phyloP scores from a whole-genome alignment of 1,139 yeast species.

The Candida buenavistaensis region DNA sequence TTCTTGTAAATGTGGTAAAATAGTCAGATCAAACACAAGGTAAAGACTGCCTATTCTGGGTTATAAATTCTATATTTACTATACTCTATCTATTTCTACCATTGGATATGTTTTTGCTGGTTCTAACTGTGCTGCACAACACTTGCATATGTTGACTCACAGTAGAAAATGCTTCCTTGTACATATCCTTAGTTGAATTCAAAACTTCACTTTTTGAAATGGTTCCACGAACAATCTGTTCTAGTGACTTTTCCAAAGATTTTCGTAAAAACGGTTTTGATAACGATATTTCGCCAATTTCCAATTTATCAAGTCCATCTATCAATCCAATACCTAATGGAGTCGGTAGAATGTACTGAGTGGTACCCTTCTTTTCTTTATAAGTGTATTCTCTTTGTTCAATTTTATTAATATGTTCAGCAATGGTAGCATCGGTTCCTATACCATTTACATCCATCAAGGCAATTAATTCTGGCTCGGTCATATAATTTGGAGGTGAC shows the following conservation, averaged over 20 bases:
- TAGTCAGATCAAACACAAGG: too few relatives aligned
- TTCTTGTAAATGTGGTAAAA: too few relatives aligned
- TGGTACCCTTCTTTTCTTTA: constrained; percentile 39
- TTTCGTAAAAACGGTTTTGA: constrained; percentile 89
- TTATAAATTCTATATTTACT: not conserved
- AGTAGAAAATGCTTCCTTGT: constrained; percentile 57
- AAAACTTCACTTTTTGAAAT: constrained; percentile 56
- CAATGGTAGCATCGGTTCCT: constrained; percentile 99
- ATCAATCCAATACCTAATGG: constrained; percentile 83
- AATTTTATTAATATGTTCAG: constrained; percentile 91
- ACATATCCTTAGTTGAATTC: constrained; percentile 55
- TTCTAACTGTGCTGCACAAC: constrained; percentile 23
- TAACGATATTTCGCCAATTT: constrained; percentile 67
- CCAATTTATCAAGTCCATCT: constrained; percentile 83
- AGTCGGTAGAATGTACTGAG: constrained; percentile 66
- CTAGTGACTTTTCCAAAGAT: constrained; percentile 67
- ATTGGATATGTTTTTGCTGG: constrained; percentile 7
- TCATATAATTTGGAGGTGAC: constrained; percentile 75
- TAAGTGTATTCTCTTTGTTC: constrained; percentile 63
- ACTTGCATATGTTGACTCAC: constrained; percentile 34
- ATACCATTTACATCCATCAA: constrained; percentile 97
- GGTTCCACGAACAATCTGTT: constrained; percentile 66
- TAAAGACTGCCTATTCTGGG: too few relatives aligned
- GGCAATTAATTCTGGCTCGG: constrained; percentile 90
- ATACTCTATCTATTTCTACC: not conserved